Evolutionary conservation across 1,139 yeast species (phyloP).

Genomic region (Zygosaccharomyces sapae): DNA sequence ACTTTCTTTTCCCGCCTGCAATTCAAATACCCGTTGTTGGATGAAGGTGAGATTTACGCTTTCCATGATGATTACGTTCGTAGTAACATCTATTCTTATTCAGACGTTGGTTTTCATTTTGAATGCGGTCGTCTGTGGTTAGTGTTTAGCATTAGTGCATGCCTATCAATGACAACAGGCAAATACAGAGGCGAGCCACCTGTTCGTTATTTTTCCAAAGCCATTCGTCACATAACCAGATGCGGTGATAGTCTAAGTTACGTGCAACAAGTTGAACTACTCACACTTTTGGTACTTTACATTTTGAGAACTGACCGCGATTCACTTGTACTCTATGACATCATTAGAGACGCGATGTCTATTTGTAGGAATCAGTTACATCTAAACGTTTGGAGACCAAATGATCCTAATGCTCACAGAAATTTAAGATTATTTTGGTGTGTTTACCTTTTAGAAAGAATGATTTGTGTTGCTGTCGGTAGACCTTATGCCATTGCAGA

Average conservation of each 20-base stretch:
- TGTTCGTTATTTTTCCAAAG: constrained; percentile 48
- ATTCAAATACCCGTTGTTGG: constrained; percentile 48
- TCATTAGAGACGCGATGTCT: constrained; percentile 48
- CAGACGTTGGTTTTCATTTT: constrained; percentile 44
- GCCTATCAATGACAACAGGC: constrained; percentile 48
- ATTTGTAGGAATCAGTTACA: constrained; percentile 39
- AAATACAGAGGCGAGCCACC: constrained; percentile 50
- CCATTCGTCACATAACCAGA: constrained; percentile 49
- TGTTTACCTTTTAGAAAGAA: constrained; percentile 50
- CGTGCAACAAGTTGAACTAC: constrained; percentile 47
- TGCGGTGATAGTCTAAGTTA: constrained; percentile 40
- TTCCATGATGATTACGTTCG: constrained; percentile 45
- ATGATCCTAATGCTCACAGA: constrained; percentile 36
- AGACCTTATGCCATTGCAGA: constrained; percentile 49
- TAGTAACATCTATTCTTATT: constrained; percentile 34
- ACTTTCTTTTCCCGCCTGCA: constrained; percentile 50
- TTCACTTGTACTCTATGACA: constrained; percentile 47
- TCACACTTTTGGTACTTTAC: constrained; percentile 47
- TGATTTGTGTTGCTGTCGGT: constrained; percentile 54
- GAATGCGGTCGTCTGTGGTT: constrained; percentile 50
- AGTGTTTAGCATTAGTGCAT: constrained; percentile 47
- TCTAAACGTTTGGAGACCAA: constrained; percentile 40
- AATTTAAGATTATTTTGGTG: constrained; percentile 57
- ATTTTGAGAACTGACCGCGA: constrained; percentile 56
- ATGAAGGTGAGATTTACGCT: constrained; percentile 44